Base-by-base conservation (phyloP, 2,329 filamentous ascomycete genomes). In the Lomentospora prolificans region DNA sequence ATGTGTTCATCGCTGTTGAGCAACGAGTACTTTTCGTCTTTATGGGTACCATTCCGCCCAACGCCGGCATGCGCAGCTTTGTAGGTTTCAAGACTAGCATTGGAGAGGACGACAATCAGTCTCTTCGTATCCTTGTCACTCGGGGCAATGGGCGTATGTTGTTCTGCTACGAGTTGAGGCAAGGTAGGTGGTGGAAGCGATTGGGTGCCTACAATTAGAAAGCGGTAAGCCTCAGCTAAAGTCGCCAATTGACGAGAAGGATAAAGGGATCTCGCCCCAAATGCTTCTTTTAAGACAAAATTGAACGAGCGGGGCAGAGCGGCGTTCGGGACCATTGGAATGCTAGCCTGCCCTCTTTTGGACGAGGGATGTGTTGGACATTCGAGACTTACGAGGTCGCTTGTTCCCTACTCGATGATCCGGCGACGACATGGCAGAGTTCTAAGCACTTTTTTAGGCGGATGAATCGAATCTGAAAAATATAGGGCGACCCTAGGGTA, bases 1-100 rank as follows among this genome's bases (percentile, higher is more conserved):
- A 99, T 99, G 70, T 99, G 94, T 73, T 99, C 94, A 68, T 99
- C 94, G 72, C 91, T 96, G 78, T 99, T 99, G 66, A 99, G 84
- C 54, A 99, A 78, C 59, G 92, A 95, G 73, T 95, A 99, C 72
- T 97, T 97, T 69, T 96, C 92, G 65, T 96, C 91, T 53, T 88
- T 83, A 58, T 82, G 81, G 57, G 79, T 75, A 30, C 83, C 77
- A 76, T 69, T 83, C 72, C 73, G 85, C 73, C 68, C 81, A 70
- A 67, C 79, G 70, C 85, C 81, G 58, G 85, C 85, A 62, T 90
- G 85, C 19, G 89, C 87, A 1, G 94, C 89, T 69, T 95, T 95
- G 79, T 96, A 97, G 1, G 94, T 99, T 73, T 99, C 94, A 62
- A 99, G 83, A 65, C 91, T 96, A 60, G 94, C 94, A 78, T 97